Conservation (phyloP, 441 rosid species). For the Sinapis alba region DNA sequence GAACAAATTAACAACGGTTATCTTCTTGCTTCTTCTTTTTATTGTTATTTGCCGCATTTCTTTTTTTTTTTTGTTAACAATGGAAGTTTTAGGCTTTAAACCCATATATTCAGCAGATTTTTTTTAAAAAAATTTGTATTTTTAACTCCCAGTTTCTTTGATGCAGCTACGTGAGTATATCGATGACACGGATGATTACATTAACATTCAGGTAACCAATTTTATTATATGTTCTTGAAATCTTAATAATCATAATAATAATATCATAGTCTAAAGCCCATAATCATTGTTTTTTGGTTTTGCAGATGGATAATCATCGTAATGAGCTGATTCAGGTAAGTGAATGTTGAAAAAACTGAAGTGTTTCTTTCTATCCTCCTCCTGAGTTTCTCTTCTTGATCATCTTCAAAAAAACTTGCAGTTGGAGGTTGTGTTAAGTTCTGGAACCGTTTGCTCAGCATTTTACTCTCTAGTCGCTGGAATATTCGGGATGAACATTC, state of each 20-base stretch:
- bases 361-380: background rate
- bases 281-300: slow-evolving; percentile 9
- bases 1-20: slow-evolving; percentile 85
- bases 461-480: slow-evolving; percentile 77
- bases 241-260: background rate
- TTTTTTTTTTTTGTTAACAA: too few species aligned
- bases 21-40: background rate
- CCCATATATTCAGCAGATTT: background rate
- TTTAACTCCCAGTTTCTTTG: slow-evolving; percentile 15
- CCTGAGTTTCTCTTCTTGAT: background rate
- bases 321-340: slow-evolving; percentile 95
- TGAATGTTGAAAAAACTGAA: background rate
- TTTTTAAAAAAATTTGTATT: background rate
- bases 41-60: background rate
- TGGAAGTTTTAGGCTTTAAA: too few species aligned
- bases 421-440: slow-evolving; percentile 83
- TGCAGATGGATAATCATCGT: slow-evolving; percentile 97
- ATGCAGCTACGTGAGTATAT: slow-evolving; percentile 92
- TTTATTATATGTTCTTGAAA: slow-evolving; percentile 11
- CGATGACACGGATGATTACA: slow-evolving; percentile 97
- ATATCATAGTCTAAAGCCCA: background rate
- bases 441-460: slow-evolving; percentile 79
- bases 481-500: slow-evolving; percentile 94
- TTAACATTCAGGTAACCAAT: slow-evolving; percentile 78
- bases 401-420: slow-evolving; percentile 42